Percentiles rank a stretch among this genome's conserved stretches.
Conservation (phyloP, 1,139 yeast genomes). For the Groenewaldozyma auringiensis region DNA sequence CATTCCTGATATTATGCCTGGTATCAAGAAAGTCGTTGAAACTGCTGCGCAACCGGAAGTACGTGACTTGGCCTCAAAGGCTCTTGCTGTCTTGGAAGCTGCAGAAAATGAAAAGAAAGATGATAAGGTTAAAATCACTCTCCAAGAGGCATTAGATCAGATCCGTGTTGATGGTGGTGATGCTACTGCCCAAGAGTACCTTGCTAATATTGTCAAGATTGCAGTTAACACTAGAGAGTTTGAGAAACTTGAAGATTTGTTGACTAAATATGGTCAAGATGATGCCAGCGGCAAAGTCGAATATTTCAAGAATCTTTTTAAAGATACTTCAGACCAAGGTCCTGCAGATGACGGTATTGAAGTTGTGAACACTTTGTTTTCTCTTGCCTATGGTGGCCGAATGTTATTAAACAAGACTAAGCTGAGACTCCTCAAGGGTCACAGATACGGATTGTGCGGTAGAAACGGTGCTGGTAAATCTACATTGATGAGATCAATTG, state of each 20-base stretch:
- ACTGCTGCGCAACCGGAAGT: conserved; percentile 96
- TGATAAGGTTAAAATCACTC: conserved; percentile 66
- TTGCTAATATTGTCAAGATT: conserved; percentile 49
- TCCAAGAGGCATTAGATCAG: conserved; percentile 46
- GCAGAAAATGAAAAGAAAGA: conserved; percentile 66
- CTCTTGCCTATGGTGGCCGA: conserved; percentile 94
- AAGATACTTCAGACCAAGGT: conserved; percentile 51
- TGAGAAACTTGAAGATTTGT: conserved; percentile 55
- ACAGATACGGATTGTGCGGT: conserved; percentile 96
- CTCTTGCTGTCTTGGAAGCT: conserved; percentile 68
- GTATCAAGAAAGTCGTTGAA: conserved; percentile 77
- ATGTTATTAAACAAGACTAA: conserved; percentile 92
- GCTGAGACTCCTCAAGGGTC: conserved; percentile 83
- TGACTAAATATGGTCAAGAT: conserved; percentile 33
- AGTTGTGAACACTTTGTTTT: conserved; percentile 89
- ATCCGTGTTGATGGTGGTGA: conserved; percentile 35
- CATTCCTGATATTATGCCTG: conserved; percentile 82
- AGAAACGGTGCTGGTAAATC: conserved; percentile 99
- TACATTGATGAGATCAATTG: conserved; percentile 93
- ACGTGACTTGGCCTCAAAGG: conserved; percentile 85
- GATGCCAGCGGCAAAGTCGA: conserved; percentile 42
- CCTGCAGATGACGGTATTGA: conserved; percentile 67
- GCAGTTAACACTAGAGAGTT: conserved; percentile 91
- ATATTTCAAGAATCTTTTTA: conserved; percentile 57
- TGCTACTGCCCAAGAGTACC: conserved; percentile 41